Conservation (phyloP, 768 basidiomycete genomes). For the Hydnum rufescens region DNA sequence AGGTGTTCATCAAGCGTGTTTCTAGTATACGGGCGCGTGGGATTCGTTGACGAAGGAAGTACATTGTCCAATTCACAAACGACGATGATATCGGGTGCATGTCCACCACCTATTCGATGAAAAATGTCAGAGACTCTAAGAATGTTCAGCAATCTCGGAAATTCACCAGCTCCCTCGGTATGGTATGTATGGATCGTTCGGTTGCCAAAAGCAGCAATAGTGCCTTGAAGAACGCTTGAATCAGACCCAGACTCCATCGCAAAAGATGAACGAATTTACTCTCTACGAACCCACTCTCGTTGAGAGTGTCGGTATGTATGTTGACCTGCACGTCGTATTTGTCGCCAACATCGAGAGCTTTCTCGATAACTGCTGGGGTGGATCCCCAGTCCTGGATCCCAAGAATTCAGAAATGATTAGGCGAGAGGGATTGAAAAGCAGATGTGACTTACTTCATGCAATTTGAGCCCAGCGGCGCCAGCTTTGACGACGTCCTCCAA, state of each 20-base stretch:
- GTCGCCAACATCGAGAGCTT: conserved; percentile 63
- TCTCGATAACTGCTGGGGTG: conserved; percentile 64
- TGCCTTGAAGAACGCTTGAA: conserved; percentile 28
- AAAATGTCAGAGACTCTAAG: neutral
- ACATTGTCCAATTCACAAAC: conserved; percentile 82
- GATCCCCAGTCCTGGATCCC: conserved; percentile 68
- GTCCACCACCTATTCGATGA: conserved; percentile 50
- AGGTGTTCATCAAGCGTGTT: conserved; percentile 96
- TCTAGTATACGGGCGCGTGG: conserved; percentile 73
- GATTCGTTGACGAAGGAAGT: conserved; percentile 90
- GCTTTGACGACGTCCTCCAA: conserved; percentile 66
- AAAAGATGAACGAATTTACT: conserved; percentile 27
- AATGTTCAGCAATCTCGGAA: neutral
- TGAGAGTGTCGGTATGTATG: conserved; percentile 93
- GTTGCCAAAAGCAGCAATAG: conserved; percentile 72
- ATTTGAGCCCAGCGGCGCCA: conserved; percentile 76
- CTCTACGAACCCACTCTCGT: conserved; percentile 95
- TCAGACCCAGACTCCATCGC: neutral
- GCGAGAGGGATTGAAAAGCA: neutral
- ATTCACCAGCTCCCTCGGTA: conserved; percentile 74
- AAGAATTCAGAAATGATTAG: neutral
- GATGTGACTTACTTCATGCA: conserved; percentile 48
- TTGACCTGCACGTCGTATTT: conserved; percentile 92
- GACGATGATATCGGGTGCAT: conserved; percentile 97
- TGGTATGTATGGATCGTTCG: conserved; percentile 96